These are phyloP conservation scores for Ascochyta koolunga DNA, from an alignment of 2,329 filamentous ascomycete genomes.

Conservation along the genomic window DNA sequence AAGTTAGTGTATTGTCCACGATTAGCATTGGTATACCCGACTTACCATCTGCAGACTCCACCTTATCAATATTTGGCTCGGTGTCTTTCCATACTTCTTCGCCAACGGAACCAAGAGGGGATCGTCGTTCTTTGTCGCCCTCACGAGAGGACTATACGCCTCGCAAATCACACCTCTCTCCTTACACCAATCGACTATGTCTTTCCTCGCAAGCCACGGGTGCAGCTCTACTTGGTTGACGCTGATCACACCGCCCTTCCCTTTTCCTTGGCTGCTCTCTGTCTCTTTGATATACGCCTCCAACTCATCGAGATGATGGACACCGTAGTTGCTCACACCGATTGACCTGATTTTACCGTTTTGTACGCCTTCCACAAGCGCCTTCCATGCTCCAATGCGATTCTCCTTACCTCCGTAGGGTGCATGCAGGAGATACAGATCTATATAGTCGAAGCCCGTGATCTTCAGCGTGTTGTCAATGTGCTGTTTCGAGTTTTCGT, in stretches of 20 bases:
- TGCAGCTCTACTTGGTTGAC: slow-evolving; percentile 87
- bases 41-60: slow-evolving; percentile 59
- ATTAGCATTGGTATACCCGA: background rate
- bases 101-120: slow-evolving; percentile 57
- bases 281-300: slow-evolving; percentile 63
- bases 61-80: slow-evolving; percentile 63
- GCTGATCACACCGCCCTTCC: slow-evolving; percentile 73
- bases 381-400: slow-evolving; percentile 59
- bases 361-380: slow-evolving; percentile 60
- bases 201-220: slow-evolving; percentile 80
- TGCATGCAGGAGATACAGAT: slow-evolving; percentile 65
- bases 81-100: slow-evolving; percentile 64
- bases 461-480: slow-evolving; percentile 57
- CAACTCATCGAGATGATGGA: slow-evolving; percentile 61
- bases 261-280: slow-evolving; percentile 67
- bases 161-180: slow-evolving; percentile 57
- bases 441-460: slow-evolving; percentile 71
- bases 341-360: slow-evolving; percentile 59
- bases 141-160: slow-evolving; percentile 56
- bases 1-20: background rate
- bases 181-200: slow-evolving; percentile 79
- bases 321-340: slow-evolving; percentile 62
- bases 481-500: slow-evolving; percentile 66
- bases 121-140: slow-evolving; percentile 58
- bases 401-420: slow-evolving; percentile 59